Evolutionary conservation across 2,329 filamentous ascomycete genomes (phyloP), one percentile per base, ranked within the genome.

Genomic region (Paracorniculantispora psalliotae): DNA sequence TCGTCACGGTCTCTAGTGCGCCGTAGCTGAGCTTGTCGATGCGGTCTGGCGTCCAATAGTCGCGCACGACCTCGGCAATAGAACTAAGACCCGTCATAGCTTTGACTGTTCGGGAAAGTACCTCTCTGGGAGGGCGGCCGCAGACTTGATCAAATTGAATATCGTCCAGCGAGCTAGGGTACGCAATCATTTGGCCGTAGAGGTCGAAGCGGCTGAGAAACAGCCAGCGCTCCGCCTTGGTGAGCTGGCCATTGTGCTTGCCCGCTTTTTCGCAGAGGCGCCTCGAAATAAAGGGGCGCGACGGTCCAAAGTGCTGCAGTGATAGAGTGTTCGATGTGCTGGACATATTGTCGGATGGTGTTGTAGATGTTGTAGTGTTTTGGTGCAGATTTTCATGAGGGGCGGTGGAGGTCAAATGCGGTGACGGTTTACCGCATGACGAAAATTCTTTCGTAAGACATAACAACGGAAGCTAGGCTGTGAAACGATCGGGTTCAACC

Each of bases 201-300:
- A 64, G 47, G 35, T 65, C 61, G 28, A 61, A 13, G 37, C 61
- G 63, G 59, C 57, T 62, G 15, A 64, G 60, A 1, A 65, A 41
- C 0, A 63, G 59, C 6, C 33, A 25, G 8, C 64, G 63, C 21
- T 64, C 63, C 5, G 56, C 61, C 12, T 52, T 26, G 8, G 64
- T 63, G n/a, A 65, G 61, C 26, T 61, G 44, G 15, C 59, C 47
- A 9, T 65, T 59, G 23, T 60, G 50, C 17, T 54, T 37, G 28
- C 47, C 41, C 9, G 64, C 64, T 51, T 65, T 65, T 33, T 59
- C 41, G 48, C 64, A 63, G 12, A 65, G 59, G 10, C 57, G 48
- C 13, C 49, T 48, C 28, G 57, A 47, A 6, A 59, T 59, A 1
- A 28, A 21, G 1, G 54, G 54, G 7, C 44, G 54, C 3, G 21